phyloP scores from a whole-genome alignment of 148 eudicot genomes.

The Cornus suecica region DNA sequence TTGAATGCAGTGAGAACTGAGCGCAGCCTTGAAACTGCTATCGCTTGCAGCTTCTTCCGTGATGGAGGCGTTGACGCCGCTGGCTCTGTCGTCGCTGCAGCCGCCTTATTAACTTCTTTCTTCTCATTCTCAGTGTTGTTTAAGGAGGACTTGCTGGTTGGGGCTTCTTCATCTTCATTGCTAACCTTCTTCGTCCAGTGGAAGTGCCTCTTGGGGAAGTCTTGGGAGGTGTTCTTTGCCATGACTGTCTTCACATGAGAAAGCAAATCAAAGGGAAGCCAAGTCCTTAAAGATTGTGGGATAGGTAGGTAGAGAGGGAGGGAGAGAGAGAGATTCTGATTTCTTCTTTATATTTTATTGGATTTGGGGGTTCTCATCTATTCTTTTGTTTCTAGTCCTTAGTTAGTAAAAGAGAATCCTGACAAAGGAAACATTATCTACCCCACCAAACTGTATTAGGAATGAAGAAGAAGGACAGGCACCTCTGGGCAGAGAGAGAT shows the following conservation, averaged over 20 bases:
- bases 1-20: conserved; percentile 17
- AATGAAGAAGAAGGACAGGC: conserved; percentile 10
- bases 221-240: conserved; percentile 19
- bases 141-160: conserved; percentile 9
- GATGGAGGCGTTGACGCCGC: not conserved
- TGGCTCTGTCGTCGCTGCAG: not conserved
- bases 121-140: conserved; percentile 2
- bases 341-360: conserved; percentile 2
- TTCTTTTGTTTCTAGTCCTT: conserved; percentile 13
- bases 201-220: conserved; percentile 28
- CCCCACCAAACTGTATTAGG: conserved; percentile 22
- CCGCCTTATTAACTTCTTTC: not conserved
- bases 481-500: not conserved
- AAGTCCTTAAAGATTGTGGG: conserved; percentile 12
- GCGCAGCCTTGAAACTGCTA: conserved; percentile 22
- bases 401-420: conserved; percentile 19
- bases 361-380: not conserved
- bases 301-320: not conserved
- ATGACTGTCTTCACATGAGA: conserved; percentile 22
- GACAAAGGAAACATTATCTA: conserved; percentile 24
- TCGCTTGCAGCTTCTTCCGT: conserved; percentile 14
- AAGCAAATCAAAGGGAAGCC: conserved; percentile 9
- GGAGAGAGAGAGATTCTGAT: conserved; percentile 7
- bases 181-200: conserved; percentile 29
- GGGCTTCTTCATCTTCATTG: conserved; percentile 22